phyloP scores from a whole-genome alignment of 2,329 filamentous ascomycete species.

The Exophiala dermatitidis region DNA sequence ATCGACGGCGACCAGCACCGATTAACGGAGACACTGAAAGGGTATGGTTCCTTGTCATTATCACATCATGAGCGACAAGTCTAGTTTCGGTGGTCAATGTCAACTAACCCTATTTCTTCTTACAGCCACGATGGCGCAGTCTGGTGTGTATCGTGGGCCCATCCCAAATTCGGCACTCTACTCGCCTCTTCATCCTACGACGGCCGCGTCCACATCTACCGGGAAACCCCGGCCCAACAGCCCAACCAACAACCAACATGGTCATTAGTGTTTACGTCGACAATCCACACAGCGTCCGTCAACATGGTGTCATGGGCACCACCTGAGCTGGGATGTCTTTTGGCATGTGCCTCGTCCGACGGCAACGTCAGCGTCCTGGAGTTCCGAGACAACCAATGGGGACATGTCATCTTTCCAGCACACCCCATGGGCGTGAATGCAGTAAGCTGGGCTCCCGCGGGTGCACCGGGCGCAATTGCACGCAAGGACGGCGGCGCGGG shows the following conservation, averaged over 20 bases:
- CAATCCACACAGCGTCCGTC: conserved; percentile 88
- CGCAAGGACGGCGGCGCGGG: conserved; percentile 59
- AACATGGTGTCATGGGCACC: conserved; percentile 98
- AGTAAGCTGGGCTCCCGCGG: conserved; percentile 88
- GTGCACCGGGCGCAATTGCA: conserved; percentile 74
- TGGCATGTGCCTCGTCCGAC: conserved; percentile 90
- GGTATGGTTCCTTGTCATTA: conserved; percentile 47
- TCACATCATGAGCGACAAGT: neutral
- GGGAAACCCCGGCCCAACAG: conserved; percentile 51
- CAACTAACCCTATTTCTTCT: neutral
- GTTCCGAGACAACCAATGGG: conserved; percentile 93
- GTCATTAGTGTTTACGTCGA: conserved; percentile 88
- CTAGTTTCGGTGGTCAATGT: too few species aligned
- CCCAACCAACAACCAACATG: conserved; percentile 46
- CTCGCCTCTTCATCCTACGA: conserved; percentile 93
- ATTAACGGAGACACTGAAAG: conserved; percentile 86
- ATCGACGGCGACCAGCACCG: conserved; percentile 88
- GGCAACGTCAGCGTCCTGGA: conserved; percentile 90
- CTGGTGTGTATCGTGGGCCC: conserved; percentile 96
- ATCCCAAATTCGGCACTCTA: conserved; percentile 97
- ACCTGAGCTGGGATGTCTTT: conserved; percentile 86
- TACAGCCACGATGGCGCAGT: conserved; percentile 88
- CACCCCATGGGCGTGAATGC: conserved; percentile 93
- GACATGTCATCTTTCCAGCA: conserved; percentile 80
- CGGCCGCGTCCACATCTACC: conserved; percentile 97